Evolutionary conservation across 2,329 filamentous ascomycete genomes (phyloP).

Genomic region (Diaporthe sp.): DNA sequence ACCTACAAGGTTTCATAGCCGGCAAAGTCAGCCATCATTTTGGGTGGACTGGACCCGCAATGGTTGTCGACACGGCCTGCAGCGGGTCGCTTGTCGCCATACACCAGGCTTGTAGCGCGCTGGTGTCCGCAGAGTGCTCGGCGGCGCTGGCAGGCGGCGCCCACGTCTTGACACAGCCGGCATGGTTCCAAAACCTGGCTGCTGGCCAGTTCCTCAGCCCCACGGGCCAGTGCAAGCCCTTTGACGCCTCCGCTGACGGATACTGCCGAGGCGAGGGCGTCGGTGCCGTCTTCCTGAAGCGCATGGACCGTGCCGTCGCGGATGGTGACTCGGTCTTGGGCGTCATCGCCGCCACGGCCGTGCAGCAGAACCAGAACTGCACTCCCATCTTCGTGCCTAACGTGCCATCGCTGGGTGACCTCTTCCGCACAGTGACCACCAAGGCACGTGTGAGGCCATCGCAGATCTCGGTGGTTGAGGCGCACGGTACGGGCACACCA

Average conservation of each 20-base stretch:
- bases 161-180: constrained; percentile 48
- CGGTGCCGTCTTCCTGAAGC: constrained; percentile 62
- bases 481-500: constrained; percentile 60
- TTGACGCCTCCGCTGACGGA: constrained; percentile 55
- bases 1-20: constrained; percentile 43
- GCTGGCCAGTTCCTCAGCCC: constrained; percentile 51
- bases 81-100: constrained; percentile 55
- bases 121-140: constrained; percentile 49
- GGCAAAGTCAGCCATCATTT: constrained; percentile 53
- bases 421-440: constrained; percentile 50
- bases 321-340: constrained; percentile 62
- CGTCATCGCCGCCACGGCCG: constrained; percentile 54
- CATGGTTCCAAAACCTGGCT: constrained; percentile 44
- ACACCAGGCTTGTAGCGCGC: constrained; percentile 50
- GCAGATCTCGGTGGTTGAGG: constrained; percentile 51
- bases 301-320: constrained; percentile 58
- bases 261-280: constrained; percentile 67
- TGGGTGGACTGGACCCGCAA: constrained; percentile 51
- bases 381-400: constrained; percentile 47
- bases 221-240: constrained; percentile 51
- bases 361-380: constrained; percentile 58
- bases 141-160: constrained; percentile 51
- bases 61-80: constrained; percentile 54
- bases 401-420: constrained; percentile 44
- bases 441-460: constrained; percentile 44